phyloP scores from a whole-genome alignment of 805 yeast genomes.

The Naumovozyma castellii region DNA sequence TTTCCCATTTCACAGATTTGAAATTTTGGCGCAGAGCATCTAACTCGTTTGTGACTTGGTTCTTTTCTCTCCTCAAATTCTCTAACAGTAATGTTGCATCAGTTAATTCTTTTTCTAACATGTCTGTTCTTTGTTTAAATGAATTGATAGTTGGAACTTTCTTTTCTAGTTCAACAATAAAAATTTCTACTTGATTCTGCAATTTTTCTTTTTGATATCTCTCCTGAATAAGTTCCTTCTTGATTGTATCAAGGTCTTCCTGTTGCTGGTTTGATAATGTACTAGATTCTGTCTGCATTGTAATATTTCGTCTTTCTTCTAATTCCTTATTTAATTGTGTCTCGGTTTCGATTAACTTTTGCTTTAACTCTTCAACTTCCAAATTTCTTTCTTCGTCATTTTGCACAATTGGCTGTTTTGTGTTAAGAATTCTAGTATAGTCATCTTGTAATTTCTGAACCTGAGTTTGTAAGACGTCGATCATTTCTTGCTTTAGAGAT shows the following conservation, averaged over 20 bases:
- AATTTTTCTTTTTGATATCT: slow-evolving; percentile 58
- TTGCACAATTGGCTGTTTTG: background rate
- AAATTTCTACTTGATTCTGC: slow-evolving; percentile 55
- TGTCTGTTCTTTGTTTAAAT: slow-evolving; percentile 47
- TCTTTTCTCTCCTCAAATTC: slow-evolving; percentile 43
- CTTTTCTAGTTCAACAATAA: slow-evolving; percentile 65
- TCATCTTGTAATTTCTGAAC: slow-evolving; percentile 19
- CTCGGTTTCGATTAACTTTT: too few species aligned
- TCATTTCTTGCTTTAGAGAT: slow-evolving; percentile 42
- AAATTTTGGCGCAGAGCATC: slow-evolving; percentile 9
- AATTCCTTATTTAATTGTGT: background rate
- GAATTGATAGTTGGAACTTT: slow-evolving; percentile 67
- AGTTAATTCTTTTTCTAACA: slow-evolving; percentile 45
- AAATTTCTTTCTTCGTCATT: slow-evolving; percentile 12
- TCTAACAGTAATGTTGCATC: slow-evolving; percentile 49
- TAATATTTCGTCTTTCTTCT: background rate
- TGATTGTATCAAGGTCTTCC: slow-evolving; percentile 52
- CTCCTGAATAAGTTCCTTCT: slow-evolving; percentile 57
- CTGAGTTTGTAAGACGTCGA: slow-evolving; percentile 18
- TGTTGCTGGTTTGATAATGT: slow-evolving; percentile 21
- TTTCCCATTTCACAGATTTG: slow-evolving; percentile 26
- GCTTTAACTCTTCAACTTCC: slow-evolving; percentile 28
- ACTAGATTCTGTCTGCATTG: background rate
- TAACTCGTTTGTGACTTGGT: slow-evolving; percentile 25
- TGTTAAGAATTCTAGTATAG: slow-evolving; percentile 8